Conservation (phyloP, 2,329 filamentous ascomycete genomes). For the Aspergillus brasiliensis region DNA sequence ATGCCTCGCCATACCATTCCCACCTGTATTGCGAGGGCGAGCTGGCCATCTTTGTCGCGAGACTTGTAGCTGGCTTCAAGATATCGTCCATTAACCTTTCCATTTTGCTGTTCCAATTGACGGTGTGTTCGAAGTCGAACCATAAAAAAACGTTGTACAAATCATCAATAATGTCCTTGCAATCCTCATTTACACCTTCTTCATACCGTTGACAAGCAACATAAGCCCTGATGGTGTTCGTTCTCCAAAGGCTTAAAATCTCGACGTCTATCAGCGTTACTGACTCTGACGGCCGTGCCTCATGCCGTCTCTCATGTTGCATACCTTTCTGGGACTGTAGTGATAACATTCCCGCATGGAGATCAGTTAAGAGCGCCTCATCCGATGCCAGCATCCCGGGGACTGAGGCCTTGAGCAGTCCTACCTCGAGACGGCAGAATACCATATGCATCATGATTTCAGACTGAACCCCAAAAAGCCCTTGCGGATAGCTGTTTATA, state of each 20-base stretch:
- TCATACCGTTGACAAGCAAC: background rate
- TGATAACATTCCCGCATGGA: background rate
- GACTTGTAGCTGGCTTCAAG: background rate
- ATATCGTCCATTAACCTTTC: background rate
- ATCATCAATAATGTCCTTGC: background rate
- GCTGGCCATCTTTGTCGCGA: background rate
- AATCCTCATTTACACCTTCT: background rate
- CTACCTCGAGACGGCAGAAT: background rate
- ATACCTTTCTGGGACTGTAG: constrained; percentile 3
- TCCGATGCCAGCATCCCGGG: background rate
- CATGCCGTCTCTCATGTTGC: background rate
- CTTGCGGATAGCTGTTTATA: background rate
- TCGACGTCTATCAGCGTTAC: background rate
- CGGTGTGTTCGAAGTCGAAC: background rate
- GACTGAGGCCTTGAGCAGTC: background rate
- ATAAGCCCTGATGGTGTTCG: constrained; percentile 11
- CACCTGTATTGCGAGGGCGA: background rate
- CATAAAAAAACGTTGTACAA: background rate
- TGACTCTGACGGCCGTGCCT: no score
- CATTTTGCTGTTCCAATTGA: background rate
- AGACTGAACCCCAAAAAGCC: background rate
- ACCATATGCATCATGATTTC: background rate
- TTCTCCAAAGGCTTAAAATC: constrained; percentile 1
- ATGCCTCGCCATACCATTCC: background rate
- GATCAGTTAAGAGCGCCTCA: background rate